Evolutionary conservation across 1,139 yeast genomes (phyloP).

Genomic region (Groenewaldozyma auringiensis): DNA sequence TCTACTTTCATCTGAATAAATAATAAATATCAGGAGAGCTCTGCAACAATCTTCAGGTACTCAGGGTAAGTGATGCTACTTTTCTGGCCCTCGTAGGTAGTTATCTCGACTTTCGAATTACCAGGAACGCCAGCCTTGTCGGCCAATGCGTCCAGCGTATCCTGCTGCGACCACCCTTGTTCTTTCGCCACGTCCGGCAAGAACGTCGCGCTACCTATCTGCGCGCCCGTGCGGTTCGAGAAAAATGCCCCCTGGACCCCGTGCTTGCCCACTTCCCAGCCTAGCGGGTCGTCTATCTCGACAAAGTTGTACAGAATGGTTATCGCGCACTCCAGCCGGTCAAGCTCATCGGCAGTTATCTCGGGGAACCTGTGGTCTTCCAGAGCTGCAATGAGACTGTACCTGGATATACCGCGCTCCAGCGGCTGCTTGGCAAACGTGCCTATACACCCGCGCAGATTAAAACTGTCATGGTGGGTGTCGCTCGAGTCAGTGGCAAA

Average conservation of each 20-base stretch:
- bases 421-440: constrained; percentile 52
- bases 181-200: constrained; percentile 89
- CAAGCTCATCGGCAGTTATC: constrained; percentile 50
- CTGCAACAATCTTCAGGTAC: constrained; percentile 15
- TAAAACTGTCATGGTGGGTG: constrained; percentile 31
- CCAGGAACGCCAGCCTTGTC: constrained; percentile 54
- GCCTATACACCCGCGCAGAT: constrained; percentile 90
- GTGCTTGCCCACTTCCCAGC: constrained; percentile 79
- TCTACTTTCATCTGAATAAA: too few species aligned
- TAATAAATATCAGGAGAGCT: neutral
- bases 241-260: constrained; percentile 61
- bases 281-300: constrained; percentile 41
- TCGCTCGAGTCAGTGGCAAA: neutral
- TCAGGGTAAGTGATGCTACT: constrained; percentile 24
- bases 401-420: constrained; percentile 52
- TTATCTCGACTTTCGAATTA: constrained; percentile 21
- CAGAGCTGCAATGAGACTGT: constrained; percentile 62
- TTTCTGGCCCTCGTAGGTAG: constrained; percentile 32
- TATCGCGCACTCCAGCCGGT: constrained; percentile 43
- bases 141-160: constrained; percentile 64
- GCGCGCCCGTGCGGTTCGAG: constrained; percentile 25
- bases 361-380: constrained; percentile 74
- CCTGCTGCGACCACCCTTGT: constrained; percentile 70
- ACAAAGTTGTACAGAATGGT: constrained; percentile 61
- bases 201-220: constrained; percentile 59